Evolutionary conservation across 768 basidiomycete species (phyloP).

Genomic region (Tephrocybe rancida): DNA sequence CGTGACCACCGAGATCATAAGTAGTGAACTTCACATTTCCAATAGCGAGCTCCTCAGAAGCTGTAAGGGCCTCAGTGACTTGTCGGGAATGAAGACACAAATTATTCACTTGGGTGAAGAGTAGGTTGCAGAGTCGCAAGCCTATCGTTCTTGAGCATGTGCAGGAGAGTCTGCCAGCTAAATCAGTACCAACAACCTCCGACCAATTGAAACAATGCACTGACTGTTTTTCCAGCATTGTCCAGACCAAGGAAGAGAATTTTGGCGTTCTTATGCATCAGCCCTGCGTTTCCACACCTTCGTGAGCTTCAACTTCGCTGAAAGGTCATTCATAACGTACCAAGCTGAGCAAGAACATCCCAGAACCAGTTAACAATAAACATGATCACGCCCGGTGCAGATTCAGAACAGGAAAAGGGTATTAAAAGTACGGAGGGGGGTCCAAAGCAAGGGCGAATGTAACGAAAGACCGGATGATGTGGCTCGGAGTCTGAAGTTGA

Average conservation of each 20-base stretch:
- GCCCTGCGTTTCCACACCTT: constrained; percentile 46
- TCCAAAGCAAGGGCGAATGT: constrained; percentile 10
- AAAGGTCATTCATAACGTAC: constrained; percentile 46
- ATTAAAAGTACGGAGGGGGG: constrained; percentile 6
- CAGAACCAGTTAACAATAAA: constrained; percentile 95
- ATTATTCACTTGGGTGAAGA: constrained; percentile 88
- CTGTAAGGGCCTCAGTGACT: constrained; percentile 41
- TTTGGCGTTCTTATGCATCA: constrained; percentile 98
- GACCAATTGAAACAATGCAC: constrained; percentile 23
- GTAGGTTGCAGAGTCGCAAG: constrained; percentile 97
- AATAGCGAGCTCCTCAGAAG: constrained; percentile 98
- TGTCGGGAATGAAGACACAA: constrained; percentile 15
- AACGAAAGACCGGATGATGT: neutral
- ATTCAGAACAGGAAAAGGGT: constrained; percentile 11
- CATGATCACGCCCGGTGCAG: constrained; percentile 43
- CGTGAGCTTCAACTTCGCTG: neutral
- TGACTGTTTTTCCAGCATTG: constrained; percentile 98
- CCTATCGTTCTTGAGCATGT: constrained; percentile 99
- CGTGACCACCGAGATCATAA: constrained; percentile 97
- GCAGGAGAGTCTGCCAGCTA: constrained; percentile 76
- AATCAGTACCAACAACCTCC: constrained; percentile 4
- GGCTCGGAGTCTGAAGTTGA: constrained; percentile 10
- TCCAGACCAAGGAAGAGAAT: constrained; percentile 98
- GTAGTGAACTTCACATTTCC: constrained; percentile 99
- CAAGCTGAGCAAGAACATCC: constrained; percentile 92